These are phyloP conservation scores for Kluyveromyces marxianus DNA, from an alignment of 1,139 yeast genomes.

Conservation along the genomic window DNA sequence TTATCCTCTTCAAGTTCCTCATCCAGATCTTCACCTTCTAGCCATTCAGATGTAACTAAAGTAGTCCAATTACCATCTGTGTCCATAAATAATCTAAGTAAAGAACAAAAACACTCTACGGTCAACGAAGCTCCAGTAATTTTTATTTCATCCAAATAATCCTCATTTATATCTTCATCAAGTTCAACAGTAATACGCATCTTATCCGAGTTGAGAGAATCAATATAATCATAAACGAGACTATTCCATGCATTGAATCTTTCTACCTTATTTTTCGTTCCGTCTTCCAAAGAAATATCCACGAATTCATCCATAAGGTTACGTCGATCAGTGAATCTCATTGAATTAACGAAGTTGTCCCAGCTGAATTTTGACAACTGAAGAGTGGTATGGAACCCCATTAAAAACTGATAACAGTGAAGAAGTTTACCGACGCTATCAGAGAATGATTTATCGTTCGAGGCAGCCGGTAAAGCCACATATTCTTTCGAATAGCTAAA, in stretches of 20 bases:
- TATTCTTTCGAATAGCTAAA: slow-evolving; percentile 17
- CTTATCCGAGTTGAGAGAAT: slow-evolving; percentile 9
- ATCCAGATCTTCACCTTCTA: slow-evolving; percentile 14
- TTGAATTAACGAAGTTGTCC: slow-evolving; percentile 25
- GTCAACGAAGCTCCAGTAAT: slow-evolving; percentile 22
- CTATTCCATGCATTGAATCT: slow-evolving; percentile 3
- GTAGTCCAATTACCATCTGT: slow-evolving; percentile 32
- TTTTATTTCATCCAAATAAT: slow-evolving; percentile 27
- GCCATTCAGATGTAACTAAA: slow-evolving; percentile 29
- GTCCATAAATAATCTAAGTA: slow-evolving; percentile 23
- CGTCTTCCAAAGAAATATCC: slow-evolving; percentile 11
- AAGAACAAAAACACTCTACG: slow-evolving; percentile 25
- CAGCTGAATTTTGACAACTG: slow-evolving; percentile 22
- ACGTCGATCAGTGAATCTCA: slow-evolving; percentile 24
- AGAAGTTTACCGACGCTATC: slow-evolving; percentile 21
- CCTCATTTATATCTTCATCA: slow-evolving; percentile 28
- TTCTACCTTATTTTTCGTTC: not conserved
- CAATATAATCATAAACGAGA: slow-evolving; percentile 16
- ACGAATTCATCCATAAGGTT: slow-evolving; percentile 20
- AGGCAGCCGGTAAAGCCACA: slow-evolving; percentile 15
- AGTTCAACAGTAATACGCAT: slow-evolving; percentile 17
- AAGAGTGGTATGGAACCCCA: slow-evolving; percentile 22
- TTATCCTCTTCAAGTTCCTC: slow-evolving; percentile 7
- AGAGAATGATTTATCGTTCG: slow-evolving; percentile 9
- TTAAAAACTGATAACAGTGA: slow-evolving; percentile 27